Conservation (phyloP, 2,329 filamentous ascomycete species). For the Pseudogymnoascus sp. region DNA sequence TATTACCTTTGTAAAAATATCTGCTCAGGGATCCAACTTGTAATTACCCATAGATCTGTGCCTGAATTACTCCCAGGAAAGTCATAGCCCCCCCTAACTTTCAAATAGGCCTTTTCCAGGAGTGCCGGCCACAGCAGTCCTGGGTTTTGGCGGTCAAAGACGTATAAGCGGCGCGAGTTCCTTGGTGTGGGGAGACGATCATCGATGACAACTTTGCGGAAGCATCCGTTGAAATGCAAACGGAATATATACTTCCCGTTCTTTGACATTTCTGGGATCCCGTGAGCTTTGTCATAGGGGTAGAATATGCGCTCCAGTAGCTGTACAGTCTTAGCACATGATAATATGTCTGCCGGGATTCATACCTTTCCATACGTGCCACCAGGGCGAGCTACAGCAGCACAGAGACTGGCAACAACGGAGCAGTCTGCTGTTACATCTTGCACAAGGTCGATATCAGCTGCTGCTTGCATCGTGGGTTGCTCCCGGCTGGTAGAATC, state of each 20-base stretch:
- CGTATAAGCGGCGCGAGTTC: constrained; percentile 69
- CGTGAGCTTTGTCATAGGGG: constrained; percentile 57
- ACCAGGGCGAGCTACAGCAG: constrained; percentile 61
- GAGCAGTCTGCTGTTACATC: constrained; percentile 96
- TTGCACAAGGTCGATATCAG: constrained; percentile 76
- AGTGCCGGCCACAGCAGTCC: constrained; percentile 84
- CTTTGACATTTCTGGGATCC: constrained; percentile 54
- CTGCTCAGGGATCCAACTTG: constrained; percentile 95
- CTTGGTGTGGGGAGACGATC: constrained; percentile 76
- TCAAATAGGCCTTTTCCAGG: constrained; percentile 92
- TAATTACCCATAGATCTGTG: constrained; percentile 86
- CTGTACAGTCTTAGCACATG: constrained; percentile 32
- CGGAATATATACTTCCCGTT: constrained; percentile 87
- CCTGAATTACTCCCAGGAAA: constrained; percentile 97
- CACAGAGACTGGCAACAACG: constrained; percentile 90
- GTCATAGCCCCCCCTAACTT: constrained; percentile 90
- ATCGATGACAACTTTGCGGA: constrained; percentile 78
- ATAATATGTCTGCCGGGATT: background rate
- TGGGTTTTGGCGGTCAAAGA: constrained; percentile 76
- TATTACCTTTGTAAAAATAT: constrained; percentile 70
- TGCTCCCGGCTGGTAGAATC: constrained; percentile 25
- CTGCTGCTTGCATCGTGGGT: constrained; percentile 46
- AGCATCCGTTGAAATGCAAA: constrained; percentile 95
- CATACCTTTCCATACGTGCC: constrained; percentile 61
- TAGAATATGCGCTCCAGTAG: constrained; percentile 65